Base-by-base conservation (phyloP, 192 early-diverging fungal genomes). In the Coemansia sp. region DNA sequence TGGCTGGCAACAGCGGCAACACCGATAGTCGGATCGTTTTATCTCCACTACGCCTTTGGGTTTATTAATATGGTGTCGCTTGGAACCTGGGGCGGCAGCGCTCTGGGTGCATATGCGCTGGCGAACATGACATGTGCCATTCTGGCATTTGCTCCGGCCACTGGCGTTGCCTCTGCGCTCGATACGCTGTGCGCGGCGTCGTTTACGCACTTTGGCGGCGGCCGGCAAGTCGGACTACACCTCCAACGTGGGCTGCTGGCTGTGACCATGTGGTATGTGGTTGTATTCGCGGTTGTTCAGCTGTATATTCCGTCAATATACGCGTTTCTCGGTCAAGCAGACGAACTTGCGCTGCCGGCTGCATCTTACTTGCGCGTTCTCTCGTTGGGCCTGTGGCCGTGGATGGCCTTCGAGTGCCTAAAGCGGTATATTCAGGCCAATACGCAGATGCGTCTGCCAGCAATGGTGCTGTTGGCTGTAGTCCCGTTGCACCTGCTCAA, bases 341-440 rank as follows among this genome's bases (percentile, higher is more conserved):
- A 79, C 0, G 82, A 86, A 41, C 60, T 95, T 8, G 84, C 93
- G 0, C n/a, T 65, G 7, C 68, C 90, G 2, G 80, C 90, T 5
- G 83, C 82, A 1, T 28, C 75, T n/a, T 98, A 87, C 65, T 46
- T 90, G 31, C 58, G 78, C 8, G 83, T 80, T 35, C 67, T 88
- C 4, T 65, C 92, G 28, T 67, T 87, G n/a, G 90, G 92, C 5
- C 81, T 90, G 23, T 86, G 88, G 50, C 89, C 92, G 0, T 85
- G 79, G 67, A 78, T 96, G 63, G 80, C 89, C 11, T 87, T 87
- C 78, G 93, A 95, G 58, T 89, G 87, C 53, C 65, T 92, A n/a
- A 90, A 90, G 48, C 81, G 90, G 48, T 96, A 81, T 58, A 68
- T 94, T 17, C 89, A 95, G 62, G 85, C 85, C 3, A 94, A 96